Percentiles rank a stretch among this genome's conserved stretches.
Evolutionary conservation across 1,284 basidiomycete species (phyloP).

Genomic region (Leccinum subspadiceum): DNA sequence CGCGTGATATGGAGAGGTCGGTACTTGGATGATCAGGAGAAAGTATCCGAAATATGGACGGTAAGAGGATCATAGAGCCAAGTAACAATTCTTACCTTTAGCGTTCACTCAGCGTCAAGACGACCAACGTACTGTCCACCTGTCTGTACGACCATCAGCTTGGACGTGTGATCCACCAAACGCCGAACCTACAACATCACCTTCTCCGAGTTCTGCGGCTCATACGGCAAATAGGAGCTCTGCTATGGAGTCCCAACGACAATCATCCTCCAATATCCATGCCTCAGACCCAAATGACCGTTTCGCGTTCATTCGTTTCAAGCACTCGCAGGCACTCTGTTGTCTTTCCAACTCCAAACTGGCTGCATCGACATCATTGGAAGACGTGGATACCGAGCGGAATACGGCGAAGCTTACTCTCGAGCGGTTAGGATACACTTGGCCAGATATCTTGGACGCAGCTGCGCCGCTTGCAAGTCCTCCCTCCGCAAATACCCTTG

Average conservation of each 20-base stretch:
- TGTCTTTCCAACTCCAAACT: conserved; percentile 35
- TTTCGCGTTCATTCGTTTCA: conserved; percentile 42
- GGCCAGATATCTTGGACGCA: conserved; percentile 63
- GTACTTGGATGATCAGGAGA: conserved; percentile 62
- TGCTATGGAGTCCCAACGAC: conserved; percentile 5
- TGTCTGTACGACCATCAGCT: conserved; percentile 73
- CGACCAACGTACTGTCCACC: conserved; percentile 63
- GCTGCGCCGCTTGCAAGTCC: conserved; percentile 32
- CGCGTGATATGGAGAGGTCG: conserved; percentile 74
- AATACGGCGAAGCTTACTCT: conserved; percentile 28
- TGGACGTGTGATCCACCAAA: conserved; percentile 58
- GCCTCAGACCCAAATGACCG: conserved; percentile 9
- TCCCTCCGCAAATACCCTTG: conserved; percentile 44
- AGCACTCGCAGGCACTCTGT: conserved; percentile 48
- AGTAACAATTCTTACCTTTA: conserved; percentile 11
- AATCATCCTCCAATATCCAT: not conserved
- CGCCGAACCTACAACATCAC: conserved; percentile 13
- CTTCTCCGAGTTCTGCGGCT: conserved; percentile 1
- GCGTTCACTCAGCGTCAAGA: conserved; percentile 44
- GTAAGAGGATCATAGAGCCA: conserved; percentile 37
- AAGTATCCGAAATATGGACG: conserved; percentile 66
- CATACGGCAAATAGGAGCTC: not conserved
- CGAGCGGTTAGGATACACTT: conserved; percentile 52
- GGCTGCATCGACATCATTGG: conserved; percentile 6
- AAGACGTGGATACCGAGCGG: conserved; percentile 10